phyloP scores from a whole-genome alignment of 495 filamentous ascomycete genomes.

The Trichoderma virens region DNA sequence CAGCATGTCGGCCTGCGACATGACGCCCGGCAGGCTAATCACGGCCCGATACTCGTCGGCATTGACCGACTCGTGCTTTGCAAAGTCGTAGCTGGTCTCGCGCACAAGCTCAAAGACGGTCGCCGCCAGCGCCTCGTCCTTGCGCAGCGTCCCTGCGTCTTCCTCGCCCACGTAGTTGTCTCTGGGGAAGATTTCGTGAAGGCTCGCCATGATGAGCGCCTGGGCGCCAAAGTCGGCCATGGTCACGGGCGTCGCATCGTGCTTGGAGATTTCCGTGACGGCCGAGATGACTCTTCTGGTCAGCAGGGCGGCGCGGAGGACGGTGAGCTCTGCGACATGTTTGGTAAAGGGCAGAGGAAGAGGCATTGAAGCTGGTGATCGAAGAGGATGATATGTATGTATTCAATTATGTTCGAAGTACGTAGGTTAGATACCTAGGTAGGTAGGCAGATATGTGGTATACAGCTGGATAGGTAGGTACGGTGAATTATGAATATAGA shows the following conservation, averaged over 20 bases:
- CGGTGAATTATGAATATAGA: no score
- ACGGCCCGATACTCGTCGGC: conserved; percentile 29
- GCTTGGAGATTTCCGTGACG: conserved; percentile 42
- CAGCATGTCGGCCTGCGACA: conserved; percentile 29
- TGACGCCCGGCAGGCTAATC: conserved; percentile 18
- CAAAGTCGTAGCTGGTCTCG: conserved; percentile 11
- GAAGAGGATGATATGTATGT: no score
- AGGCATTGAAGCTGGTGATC: background rate
- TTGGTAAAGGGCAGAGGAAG: background rate
- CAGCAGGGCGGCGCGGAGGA: conserved; percentile 46
- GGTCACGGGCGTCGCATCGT: conserved; percentile 46
- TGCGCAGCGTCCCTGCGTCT: conserved; percentile 38
- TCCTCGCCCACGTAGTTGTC: conserved; percentile 50
- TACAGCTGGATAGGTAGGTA: no score
- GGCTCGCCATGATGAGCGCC: conserved; percentile 45
- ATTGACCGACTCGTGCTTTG: conserved; percentile 23
- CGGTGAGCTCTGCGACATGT: conserved; percentile 41
- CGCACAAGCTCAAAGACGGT: conserved; percentile 43
- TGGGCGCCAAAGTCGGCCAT: conserved; percentile 52
- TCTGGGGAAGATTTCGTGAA: conserved; percentile 41
- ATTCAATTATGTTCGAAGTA: no score
- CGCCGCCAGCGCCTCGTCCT: conserved; percentile 33
- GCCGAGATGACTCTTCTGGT: conserved; percentile 43
- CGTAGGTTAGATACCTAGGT: no score
- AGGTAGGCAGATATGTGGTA: no score